Evolutionary conservation across 805 yeast genomes (phyloP).

Genomic region (Saccharomyces mikatae): DNA sequence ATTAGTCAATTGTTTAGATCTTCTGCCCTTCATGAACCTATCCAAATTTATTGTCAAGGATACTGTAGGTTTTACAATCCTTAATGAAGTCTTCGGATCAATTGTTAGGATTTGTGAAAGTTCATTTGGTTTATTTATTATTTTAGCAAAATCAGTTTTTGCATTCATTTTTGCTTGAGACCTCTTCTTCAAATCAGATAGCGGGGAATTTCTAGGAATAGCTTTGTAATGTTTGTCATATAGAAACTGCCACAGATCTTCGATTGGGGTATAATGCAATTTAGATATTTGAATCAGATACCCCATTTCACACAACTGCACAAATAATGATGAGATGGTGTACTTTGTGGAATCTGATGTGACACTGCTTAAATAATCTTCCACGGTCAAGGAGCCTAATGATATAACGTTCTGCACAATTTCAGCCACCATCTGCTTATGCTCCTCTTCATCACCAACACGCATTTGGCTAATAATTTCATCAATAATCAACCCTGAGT

Average conservation of each 20-base stretch:
- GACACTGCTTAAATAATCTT: constrained; percentile 38
- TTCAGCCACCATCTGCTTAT: constrained; percentile 27
- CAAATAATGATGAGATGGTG: constrained; percentile 34
- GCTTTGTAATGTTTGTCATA: constrained; percentile 35
- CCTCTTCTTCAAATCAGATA: constrained; percentile 49
- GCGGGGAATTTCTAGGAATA: constrained; percentile 33
- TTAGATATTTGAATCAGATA: constrained; percentile 43
- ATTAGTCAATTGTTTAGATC: constrained; percentile 55
- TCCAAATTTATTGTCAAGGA: constrained; percentile 56
- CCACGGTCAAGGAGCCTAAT: constrained; percentile 55
- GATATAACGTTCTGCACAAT: constrained; percentile 63
- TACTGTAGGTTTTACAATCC: constrained; percentile 41
- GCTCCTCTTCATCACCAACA: constrained; percentile 7
- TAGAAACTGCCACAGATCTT: constrained; percentile 35
- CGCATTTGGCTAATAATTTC: constrained; percentile 37
- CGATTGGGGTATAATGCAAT: constrained; percentile 30
- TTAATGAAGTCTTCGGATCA: constrained; percentile 32
- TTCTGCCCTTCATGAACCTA: constrained; percentile 57
- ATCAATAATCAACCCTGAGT: constrained; percentile 68
- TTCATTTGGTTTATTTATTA: constrained; percentile 29
- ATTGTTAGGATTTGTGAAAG: constrained; percentile 20
- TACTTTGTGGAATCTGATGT: constrained; percentile 20
- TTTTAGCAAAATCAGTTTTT: constrained; percentile 31
- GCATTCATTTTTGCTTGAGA: constrained; percentile 53
- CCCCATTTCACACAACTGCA: constrained; percentile 40